Percentiles rank a stretch among this genome's conserved stretches.
Evolutionary conservation across 352 stramenopile species (phyloP).

Genomic region (Thraustochytrium sp.): DNA sequence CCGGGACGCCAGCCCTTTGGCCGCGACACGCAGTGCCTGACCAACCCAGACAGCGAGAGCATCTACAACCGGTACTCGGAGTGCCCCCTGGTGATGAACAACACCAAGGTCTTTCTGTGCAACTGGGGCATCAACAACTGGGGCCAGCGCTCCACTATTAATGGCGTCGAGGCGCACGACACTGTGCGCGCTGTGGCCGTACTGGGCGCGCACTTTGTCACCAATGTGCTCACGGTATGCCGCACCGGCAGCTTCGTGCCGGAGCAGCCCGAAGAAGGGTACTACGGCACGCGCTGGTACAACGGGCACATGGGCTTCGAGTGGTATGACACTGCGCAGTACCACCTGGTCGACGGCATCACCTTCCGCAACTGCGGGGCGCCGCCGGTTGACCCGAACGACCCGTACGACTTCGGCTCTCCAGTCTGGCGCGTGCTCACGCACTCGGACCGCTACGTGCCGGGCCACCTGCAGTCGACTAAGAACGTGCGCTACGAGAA

Average conservation of each 20-base stretch:
- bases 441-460: slow-evolving; percentile 24
- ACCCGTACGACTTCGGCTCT: not conserved
- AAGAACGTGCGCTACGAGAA: not conserved
- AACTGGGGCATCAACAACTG: slow-evolving; percentile 37
- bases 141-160: not conserved
- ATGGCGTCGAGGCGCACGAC: not conserved
- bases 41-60: too few species aligned
- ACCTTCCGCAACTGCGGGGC: slow-evolving; percentile 16
- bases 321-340: slow-evolving; percentile 5
- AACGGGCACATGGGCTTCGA: not conserved
- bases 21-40: not conserved
- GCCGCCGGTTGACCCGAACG: not conserved
- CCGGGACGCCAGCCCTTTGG: not conserved
- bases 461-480: not conserved
- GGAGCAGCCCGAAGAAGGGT: not conserved
- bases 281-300: not conserved
- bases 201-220: not conserved
- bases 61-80: too few species aligned
- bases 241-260: not conserved
- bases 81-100: not conserved
- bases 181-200: not conserved
- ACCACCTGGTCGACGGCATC: not conserved
- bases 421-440: not conserved
- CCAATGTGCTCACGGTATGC: not conserved
- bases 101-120: slow-evolving; percentile 24